Evolutionary conservation across 768 basidiomycete species (phyloP), one percentile per base, ranked within the genome.

Genomic region (Gyrodon lividus): DNA sequence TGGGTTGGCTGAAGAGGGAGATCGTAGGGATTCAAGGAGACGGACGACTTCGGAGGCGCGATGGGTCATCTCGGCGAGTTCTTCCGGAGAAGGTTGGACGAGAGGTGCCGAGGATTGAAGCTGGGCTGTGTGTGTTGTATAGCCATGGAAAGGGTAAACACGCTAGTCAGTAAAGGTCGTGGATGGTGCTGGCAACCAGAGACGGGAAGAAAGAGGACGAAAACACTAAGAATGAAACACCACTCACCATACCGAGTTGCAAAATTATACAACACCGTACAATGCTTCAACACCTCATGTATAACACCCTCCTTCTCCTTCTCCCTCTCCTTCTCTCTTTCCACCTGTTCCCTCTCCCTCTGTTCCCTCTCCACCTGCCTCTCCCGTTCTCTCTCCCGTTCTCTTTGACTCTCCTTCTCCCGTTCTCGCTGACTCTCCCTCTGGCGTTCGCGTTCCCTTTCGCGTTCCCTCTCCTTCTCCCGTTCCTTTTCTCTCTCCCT

Each of bases 41-140:
- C 80, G 78, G 17, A 89, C 82, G 22, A 92, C 87, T 45, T 79
- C 70, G 45, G 74, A 72, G 19, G 89, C 89, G 28, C 79, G 77
- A 14, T 78, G 76, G 8, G 81, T 76, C 89, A 91, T 92, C 55
- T 89, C 84, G 43, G 75, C 70, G 9, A 89, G 65, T 63, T 90
- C 87, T 2, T 72, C 70, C 6, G 76, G 66, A 8, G 71, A 53
- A 5, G 86, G 87, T 55, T 81, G 82, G 6, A 70, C 64, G 35
- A 79, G 74, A 3, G 81, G 76, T 10, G 74, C 58, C 38, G 67
- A 72, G 3, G 72, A 64, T 51, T 83, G 83, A 44, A 59, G 48
- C 48, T 70, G 64, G 5, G 70, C 69, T 72, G 26, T 8, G 47
- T 16, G 48, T 17, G 24, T 26, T 26, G 24, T 26, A 26, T 4